Evolutionary conservation across 768 basidiomycete species (phyloP).

Genomic region (Pisolithus sp.): DNA sequence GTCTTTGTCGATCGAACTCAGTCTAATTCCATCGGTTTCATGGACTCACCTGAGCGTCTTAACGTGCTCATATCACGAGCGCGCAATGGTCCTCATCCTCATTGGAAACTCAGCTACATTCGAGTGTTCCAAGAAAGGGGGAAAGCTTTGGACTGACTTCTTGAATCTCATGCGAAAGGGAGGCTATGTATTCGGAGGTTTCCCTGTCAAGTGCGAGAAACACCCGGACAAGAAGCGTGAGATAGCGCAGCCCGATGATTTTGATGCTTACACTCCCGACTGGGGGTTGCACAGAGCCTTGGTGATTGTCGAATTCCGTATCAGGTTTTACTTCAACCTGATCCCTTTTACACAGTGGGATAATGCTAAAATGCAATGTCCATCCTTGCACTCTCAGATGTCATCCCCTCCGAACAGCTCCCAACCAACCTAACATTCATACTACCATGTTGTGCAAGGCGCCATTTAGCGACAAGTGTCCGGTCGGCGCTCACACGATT

Average conservation of each 20-base stretch:
- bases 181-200: constrained; percentile 48
- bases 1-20: constrained; percentile 57
- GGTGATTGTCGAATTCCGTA: constrained; percentile 33
- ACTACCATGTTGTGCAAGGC: constrained; percentile 36
- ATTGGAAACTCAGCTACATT: constrained; percentile 63
- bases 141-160: constrained; percentile 45
- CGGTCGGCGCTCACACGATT: constrained; percentile 35
- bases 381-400: constrained; percentile 58
- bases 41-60: constrained; percentile 61
- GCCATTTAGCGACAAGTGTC: constrained; percentile 34
- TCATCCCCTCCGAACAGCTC: constrained; percentile 49
- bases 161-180: constrained; percentile 38
- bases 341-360: constrained; percentile 32
- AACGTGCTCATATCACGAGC: constrained; percentile 69
- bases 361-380: constrained; percentile 40
- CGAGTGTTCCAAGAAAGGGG: constrained; percentile 42
- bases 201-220: constrained; percentile 53
- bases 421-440: constrained; percentile 26
- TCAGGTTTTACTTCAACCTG: background rate
- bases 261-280: constrained; percentile 49
- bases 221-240: constrained; percentile 39
- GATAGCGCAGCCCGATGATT: constrained; percentile 40
- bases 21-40: constrained; percentile 57
- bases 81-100: constrained; percentile 56
- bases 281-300: constrained; percentile 55